phyloP scores from a whole-genome alignment of 2,329 filamentous ascomycete genomes.

The Gaeumannomyces sp. region DNA sequence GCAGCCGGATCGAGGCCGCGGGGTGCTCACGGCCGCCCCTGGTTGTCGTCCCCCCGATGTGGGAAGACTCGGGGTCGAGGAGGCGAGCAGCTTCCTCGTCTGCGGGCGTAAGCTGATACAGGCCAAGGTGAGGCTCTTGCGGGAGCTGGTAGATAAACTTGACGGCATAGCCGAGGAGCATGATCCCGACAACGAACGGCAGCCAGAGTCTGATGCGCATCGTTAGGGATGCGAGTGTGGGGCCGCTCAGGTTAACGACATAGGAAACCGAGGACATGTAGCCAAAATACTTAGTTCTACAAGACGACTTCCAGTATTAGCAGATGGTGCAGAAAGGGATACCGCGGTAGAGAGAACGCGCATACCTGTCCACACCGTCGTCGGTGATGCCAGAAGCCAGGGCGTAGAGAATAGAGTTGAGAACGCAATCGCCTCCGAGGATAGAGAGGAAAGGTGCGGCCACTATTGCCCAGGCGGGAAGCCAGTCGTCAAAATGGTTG shows the following conservation, averaged over 20 bases:
- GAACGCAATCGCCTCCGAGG: too few relatives aligned
- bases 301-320: slow-evolving; percentile 14
- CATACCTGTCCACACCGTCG: too few relatives aligned
- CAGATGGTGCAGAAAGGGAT: too few relatives aligned
- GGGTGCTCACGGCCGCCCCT: slow-evolving; percentile 14
- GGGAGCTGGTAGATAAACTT: slow-evolving; percentile 26
- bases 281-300: slow-evolving; percentile 42
- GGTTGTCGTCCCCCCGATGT: slow-evolving; percentile 9
- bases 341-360: too few relatives aligned
- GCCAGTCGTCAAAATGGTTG: too few relatives aligned
- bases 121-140: slow-evolving; percentile 1
- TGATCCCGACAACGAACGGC: slow-evolving; percentile 36
- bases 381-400: too few relatives aligned
- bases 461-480: too few relatives aligned
- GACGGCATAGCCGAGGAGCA: slow-evolving; percentile 28
- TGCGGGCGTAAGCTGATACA: too few relatives aligned
- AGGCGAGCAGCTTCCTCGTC: too few relatives aligned
- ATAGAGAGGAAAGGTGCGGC: too few relatives aligned
- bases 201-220: slow-evolving; percentile 39
- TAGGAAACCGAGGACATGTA: slow-evolving; percentile 44
- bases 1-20: too few relatives aligned
- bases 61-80: slow-evolving; percentile 18
- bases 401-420: too few relatives aligned
- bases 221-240: slow-evolving; percentile 37
- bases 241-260: slow-evolving; percentile 39